Conservation (phyloP, 225 moss, liverwort and hornwort species). For the Takakia lepidozioides region DNA sequence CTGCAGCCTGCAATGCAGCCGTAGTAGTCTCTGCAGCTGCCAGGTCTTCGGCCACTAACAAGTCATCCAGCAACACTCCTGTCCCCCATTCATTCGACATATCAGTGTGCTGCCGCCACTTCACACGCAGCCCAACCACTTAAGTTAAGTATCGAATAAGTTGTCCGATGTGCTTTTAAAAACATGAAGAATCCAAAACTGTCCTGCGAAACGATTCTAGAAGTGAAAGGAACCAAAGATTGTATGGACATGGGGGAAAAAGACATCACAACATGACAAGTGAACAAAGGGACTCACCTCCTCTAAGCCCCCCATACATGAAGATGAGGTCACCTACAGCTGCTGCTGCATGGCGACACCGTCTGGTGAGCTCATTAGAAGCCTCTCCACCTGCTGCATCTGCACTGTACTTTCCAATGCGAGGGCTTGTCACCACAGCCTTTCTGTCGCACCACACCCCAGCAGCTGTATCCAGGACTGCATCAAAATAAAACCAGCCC, state of each 20-base stretch:
- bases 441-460: conserved; percentile 91
- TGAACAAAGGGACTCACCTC: conserved; percentile 48
- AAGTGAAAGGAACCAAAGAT: too few species aligned
- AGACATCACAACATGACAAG: too few species aligned
- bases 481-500: too few species aligned
- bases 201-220: too few species aligned
- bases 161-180: too few species aligned
- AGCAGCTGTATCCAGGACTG: conserved; percentile 82
- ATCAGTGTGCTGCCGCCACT: too few species aligned
- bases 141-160: too few species aligned
- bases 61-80: conserved; percentile 59
- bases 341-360: conserved; percentile 85
- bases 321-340: conserved; percentile 74
- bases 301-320: conserved; percentile 76
- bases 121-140: too few species aligned
- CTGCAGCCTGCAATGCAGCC: conserved; percentile 41
- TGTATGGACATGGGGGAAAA: too few species aligned
- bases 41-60: conserved; percentile 56
- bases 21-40: conserved; percentile 48
- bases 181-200: too few species aligned
- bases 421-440: conserved; percentile 57
- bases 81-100: too few species aligned
- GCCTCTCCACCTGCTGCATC: conserved; percentile 78
- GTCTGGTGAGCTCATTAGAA: conserved; percentile 58
- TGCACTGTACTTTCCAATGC: conserved; percentile 61